Base-by-base conservation (phyloP, 306 rosid genomes). In the Malus asiatica region DNA sequence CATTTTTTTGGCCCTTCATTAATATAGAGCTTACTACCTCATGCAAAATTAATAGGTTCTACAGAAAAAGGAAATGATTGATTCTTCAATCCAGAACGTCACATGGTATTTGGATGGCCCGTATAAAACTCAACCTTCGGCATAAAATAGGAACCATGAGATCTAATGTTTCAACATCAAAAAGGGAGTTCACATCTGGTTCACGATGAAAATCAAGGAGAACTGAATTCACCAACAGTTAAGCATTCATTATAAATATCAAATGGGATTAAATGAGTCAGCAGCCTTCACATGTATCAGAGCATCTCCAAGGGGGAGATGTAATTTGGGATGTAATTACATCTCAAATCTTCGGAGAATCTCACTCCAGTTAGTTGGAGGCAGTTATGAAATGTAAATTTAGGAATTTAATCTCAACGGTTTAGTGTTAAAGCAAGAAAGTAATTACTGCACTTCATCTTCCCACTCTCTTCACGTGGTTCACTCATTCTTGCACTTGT, bases 261-360 rank as follows among this genome's bases (percentile, higher is more conserved):
- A n/a, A 16, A 33, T 33, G 48, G 11, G 29, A 64, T 32, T 16
- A 64, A 25, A 23, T 2, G 45, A 52, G 63, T 15, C 15, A 57
- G 52, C 10, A 55, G 23, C 5, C 22, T 8, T 32, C 55, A 48
- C 55, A 48, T 48, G 55, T 48, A 15, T 15, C 55, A 15, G 55
- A 15, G 20, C 55, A 15, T 48, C 20, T 48, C 55, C 55, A 48
- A 48, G 5, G 55, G 55, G 55, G 8, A 15, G 55, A 5, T 48
- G 55, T 18, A 48, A 13, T 46, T 46, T 46, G 52, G 52, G 52
- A 46, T 46, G 18, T 46, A 13, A 95, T 86, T 35, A 35, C 40
- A 35, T 35, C 40, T 35, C 8, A 35, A 35, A 35, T 6, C 40
- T 35, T 7, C 40, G 40, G 20, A 48, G 20, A 16, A 15, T 48